Percentiles rank a stretch among this genome's conserved stretches.
Conservation (phyloP, 2,329 filamentous ascomycete species). For the Dactylonectria macrodidyma region DNA sequence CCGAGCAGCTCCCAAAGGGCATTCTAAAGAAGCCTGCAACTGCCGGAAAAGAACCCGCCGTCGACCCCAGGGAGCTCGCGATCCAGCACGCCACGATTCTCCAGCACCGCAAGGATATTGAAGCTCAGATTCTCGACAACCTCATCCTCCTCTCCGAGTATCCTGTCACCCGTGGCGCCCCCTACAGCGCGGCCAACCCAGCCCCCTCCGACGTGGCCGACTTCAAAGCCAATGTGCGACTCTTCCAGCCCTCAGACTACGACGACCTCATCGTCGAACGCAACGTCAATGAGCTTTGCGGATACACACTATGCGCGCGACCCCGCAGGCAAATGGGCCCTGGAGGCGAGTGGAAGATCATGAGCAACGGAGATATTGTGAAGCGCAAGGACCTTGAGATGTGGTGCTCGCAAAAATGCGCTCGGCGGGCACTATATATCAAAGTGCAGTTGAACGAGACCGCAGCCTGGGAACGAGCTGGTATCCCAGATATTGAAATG, state of each 20-base stretch:
- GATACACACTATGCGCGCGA: conserved; percentile 83
- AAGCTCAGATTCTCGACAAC: conserved; percentile 79
- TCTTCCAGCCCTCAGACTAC: conserved; percentile 91
- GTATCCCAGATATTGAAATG: conserved; percentile 69
- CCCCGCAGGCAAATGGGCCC: conserved; percentile 70
- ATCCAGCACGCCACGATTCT: conserved; percentile 87
- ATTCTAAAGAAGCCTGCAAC: conserved; percentile 71
- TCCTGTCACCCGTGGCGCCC: conserved; percentile 56
- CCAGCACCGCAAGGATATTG: conserved; percentile 84
- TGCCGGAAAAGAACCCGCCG: conserved; percentile 44
- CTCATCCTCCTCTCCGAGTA: conserved; percentile 80
- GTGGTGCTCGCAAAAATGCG: conserved; percentile 90
- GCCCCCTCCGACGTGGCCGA: conserved; percentile 71
- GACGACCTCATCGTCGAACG: conserved; percentile 91
- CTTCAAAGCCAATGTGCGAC: conserved; percentile 77
- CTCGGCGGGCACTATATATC: conserved; percentile 84
- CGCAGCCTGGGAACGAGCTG: conserved; percentile 86
- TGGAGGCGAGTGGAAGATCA: conserved; percentile 78
- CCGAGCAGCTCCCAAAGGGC: conserved; percentile 62
- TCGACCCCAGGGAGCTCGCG: conserved; percentile 73
- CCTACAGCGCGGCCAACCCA: conserved; percentile 61
- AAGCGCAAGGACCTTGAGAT: conserved; percentile 81
- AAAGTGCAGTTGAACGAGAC: conserved; percentile 90
- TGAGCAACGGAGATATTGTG: conserved; percentile 74
- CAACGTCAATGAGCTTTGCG: conserved; percentile 86